phyloP scores from a whole-genome alignment of 2,329 filamentous ascomycete genomes.

The Lomentospora prolificans region DNA sequence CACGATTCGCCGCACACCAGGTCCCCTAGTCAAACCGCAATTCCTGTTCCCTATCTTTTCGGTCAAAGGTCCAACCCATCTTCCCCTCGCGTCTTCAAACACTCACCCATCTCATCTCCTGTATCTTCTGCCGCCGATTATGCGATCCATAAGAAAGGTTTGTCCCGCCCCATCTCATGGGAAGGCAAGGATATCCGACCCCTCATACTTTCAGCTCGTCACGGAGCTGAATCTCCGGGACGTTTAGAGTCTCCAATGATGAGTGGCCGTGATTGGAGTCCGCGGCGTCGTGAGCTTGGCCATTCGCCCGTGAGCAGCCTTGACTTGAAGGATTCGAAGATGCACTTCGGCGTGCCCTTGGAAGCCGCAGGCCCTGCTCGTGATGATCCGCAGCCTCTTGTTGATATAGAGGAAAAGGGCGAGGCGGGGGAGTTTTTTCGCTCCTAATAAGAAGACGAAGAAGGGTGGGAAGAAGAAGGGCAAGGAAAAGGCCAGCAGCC shows the following conservation, averaged over 20 bases:
- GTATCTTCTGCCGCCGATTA: conserved; percentile 20
- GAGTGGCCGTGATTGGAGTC: not conserved
- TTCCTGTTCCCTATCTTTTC: conserved; percentile 46
- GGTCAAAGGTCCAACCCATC: conserved; percentile 34
- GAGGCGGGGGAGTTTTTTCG: conserved; percentile 7
- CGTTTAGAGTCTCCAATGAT: conserved; percentile 4
- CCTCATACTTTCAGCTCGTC: conserved; percentile 50
- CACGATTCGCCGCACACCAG: conserved; percentile 26
- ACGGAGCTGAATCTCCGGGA: not conserved
- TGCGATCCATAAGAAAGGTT: conserved; percentile 26
- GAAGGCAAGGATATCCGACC: conserved; percentile 66
- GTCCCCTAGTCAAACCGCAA: conserved; percentile 46
- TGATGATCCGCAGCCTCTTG: not conserved
- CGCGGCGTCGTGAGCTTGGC: not conserved
- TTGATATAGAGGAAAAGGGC: conserved; percentile 8
- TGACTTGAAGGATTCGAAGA: not conserved
- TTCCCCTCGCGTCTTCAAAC: conserved; percentile 28
- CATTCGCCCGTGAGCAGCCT: conserved; percentile 1
- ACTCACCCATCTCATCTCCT: conserved; percentile 28
- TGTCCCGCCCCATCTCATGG: conserved; percentile 48
- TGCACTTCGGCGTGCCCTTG: not conserved
- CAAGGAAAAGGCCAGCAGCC: conserved; percentile 11
- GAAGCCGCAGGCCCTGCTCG: not conserved
- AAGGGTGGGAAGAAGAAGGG: conserved; percentile 17
- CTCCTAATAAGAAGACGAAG: conserved; percentile 16